These are phyloP conservation scores for Colletotrichum nymphaeae DNA, from an alignment of 2,329 filamentous ascomycete genomes.

Conservation along the genomic window DNA sequence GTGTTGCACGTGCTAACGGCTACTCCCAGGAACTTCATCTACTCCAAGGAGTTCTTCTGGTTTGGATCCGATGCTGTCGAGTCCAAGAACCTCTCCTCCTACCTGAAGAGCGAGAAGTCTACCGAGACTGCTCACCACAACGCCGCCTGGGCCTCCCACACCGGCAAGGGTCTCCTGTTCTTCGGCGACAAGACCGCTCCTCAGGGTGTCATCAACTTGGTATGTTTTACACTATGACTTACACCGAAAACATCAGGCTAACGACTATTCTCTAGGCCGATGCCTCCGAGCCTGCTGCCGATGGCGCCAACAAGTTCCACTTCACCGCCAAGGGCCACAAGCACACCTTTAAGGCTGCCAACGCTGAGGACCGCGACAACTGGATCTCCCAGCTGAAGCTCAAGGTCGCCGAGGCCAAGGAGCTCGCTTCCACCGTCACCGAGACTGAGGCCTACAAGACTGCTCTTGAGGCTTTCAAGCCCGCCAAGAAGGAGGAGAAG, in stretches of 20 bases:
- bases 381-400: conserved; percentile 89
- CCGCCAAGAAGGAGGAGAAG: conserved; percentile 55
- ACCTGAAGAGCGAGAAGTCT: conserved; percentile 90
- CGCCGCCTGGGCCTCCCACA: conserved; percentile 90
- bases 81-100: conserved; percentile 77
- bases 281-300: conserved; percentile 77
- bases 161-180: conserved; percentile 95
- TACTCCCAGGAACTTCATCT: conserved; percentile 79
- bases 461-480: conserved; percentile 77
- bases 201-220: conserved; percentile 85
- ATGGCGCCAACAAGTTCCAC: conserved; percentile 84
- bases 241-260: conserved; percentile 38
- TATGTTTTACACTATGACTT: conserved; percentile 57
- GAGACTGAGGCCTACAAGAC: conserved; percentile 91
- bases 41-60: conserved; percentile 95
- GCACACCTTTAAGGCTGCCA: conserved; percentile 90
- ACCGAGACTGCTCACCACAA: conserved; percentile 79
- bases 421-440: conserved; percentile 76
- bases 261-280: conserved; percentile 58
- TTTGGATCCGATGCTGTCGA: conserved; percentile 81
- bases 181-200: conserved; percentile 88
- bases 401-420: conserved; percentile 88
- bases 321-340: conserved; percentile 89
- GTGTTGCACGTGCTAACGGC: conserved; percentile 39
- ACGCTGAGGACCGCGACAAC: conserved; percentile 83